phyloP scores from a whole-genome alignment of 73 alveolate genomes.

The Stentor coeruleus region DNA sequence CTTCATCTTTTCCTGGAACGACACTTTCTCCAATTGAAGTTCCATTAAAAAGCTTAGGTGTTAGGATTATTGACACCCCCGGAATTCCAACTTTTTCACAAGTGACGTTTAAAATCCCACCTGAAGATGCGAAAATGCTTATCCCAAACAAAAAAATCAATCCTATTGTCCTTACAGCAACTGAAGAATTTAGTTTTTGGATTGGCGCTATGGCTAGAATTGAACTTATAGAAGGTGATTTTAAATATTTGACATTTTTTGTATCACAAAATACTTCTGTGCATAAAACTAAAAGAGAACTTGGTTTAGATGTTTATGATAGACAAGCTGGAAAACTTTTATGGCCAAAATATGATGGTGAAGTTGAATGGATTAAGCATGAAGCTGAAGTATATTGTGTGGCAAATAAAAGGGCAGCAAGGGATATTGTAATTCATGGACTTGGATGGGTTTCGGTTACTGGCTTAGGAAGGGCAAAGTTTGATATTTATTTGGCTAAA shows the following conservation, averaged over 20 bases:
- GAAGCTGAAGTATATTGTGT: conserved; percentile 41
- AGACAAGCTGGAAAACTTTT: conserved; percentile 53
- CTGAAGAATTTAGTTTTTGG: conserved; percentile 36
- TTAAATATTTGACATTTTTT: conserved; percentile 46
- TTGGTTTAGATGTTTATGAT: conserved; percentile 37
- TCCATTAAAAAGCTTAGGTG: conserved; percentile 33
- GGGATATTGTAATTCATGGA: conserved; percentile 51
- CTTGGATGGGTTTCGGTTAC: conserved; percentile 56
- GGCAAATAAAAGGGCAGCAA: conserved; percentile 36
- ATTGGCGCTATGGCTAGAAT: conserved; percentile 57
- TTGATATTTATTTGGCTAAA: conserved; percentile 37
- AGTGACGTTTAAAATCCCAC: conserved; percentile 30
- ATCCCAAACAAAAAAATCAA: conserved; percentile 32
- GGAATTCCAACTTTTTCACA: conserved; percentile 56
- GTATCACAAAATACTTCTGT: conserved; percentile 47
- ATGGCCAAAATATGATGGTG: conserved; percentile 46
- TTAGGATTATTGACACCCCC: conserved; percentile 54
- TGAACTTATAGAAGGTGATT: conserved; percentile 51
- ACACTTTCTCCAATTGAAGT: conserved; percentile 48
- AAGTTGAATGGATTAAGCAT: conserved; percentile 30
- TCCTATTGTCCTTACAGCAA: conserved; percentile 26
- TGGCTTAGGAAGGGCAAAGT: conserved; percentile 47
- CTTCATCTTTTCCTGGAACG: conserved; percentile 57
- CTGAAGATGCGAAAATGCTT: conserved; percentile 40
- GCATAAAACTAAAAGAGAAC: conserved; percentile 46